phyloP scores from a whole-genome alignment of 2,329 filamentous ascomycete species.

The Nothopassalora personata region DNA sequence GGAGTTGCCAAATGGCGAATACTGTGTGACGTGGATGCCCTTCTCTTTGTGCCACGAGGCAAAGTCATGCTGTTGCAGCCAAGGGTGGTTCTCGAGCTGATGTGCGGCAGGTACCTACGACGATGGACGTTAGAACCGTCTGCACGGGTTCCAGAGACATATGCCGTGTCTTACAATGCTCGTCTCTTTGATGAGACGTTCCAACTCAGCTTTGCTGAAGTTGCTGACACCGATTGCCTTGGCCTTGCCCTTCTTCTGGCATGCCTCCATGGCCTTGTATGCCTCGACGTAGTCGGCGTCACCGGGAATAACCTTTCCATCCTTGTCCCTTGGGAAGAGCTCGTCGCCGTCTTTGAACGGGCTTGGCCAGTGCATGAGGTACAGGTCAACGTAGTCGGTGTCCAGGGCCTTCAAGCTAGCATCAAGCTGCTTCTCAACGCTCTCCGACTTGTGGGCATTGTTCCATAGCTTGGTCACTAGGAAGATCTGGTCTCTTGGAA shows the following conservation, averaged over 20 bases:
- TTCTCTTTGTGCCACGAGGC: conserved; percentile 46
- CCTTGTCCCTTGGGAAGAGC: conserved; percentile 44
- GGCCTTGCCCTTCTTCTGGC: conserved; percentile 34
- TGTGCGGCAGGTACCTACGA: conserved; percentile 27
- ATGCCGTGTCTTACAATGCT: conserved; percentile 30
- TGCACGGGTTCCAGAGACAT: neutral
- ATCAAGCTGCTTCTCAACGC: conserved; percentile 55
- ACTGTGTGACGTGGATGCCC: conserved; percentile 51
- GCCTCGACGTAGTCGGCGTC: conserved; percentile 49
- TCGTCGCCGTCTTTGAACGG: conserved; percentile 48
- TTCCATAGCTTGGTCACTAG: conserved; percentile 65
- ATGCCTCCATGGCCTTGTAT: conserved; percentile 42
- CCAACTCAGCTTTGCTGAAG: conserved; percentile 46
- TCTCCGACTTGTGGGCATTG: conserved; percentile 56
- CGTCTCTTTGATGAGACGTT: conserved; percentile 42
- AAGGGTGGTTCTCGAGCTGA: conserved; percentile 52
- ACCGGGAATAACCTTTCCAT: conserved; percentile 38
- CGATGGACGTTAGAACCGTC: neutral
- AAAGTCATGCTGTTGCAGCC: conserved; percentile 48
- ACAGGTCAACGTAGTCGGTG: conserved; percentile 64
- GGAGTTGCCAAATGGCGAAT: conserved; percentile 52
- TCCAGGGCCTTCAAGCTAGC: conserved; percentile 58
- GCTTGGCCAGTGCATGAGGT: conserved; percentile 63
- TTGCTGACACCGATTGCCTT: conserved; percentile 52
- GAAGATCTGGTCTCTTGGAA: conserved; percentile 61